Percentiles rank a stretch among this genome's conserved stretches.
Conservation (phyloP, 257 asterid genomes). For the Verbascum thapsus region DNA sequence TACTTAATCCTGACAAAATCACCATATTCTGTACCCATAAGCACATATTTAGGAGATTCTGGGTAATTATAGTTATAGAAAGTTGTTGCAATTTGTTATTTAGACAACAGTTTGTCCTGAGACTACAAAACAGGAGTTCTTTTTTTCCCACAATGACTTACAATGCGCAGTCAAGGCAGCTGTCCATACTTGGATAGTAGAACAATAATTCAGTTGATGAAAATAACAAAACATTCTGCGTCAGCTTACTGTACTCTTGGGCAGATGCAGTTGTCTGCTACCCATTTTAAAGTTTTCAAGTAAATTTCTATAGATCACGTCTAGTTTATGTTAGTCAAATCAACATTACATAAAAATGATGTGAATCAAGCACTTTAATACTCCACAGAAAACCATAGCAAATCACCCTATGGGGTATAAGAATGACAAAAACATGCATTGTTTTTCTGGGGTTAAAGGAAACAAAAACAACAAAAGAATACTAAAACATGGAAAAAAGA, state of each 20-base stretch:
- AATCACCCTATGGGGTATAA: too few species aligned
- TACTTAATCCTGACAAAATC: neutral
- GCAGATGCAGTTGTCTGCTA: neutral
- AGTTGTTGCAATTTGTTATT: neutral
- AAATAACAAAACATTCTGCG: neutral
- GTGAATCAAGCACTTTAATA: neutral
- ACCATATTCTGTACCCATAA: neutral
- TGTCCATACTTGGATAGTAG: neutral
- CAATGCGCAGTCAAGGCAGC: neutral
- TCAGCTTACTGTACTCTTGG: neutral
- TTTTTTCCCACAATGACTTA: neutral
- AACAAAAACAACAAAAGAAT: neutral
- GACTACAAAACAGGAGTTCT: neutral
- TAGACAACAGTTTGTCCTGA: neutral
- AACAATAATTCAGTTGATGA: neutral
- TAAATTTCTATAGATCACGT: neutral
- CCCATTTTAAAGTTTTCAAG: constrained; percentile 7
- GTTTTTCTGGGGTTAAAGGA: constrained; percentile 12
- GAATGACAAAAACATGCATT: constrained; percentile 1
- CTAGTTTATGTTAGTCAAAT: neutral
- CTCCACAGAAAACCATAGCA: too few species aligned
- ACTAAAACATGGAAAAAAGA: constrained; percentile 17
- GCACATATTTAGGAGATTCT: neutral
- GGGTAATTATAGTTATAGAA: neutral
- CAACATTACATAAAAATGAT: constrained; percentile 16